Evolutionary conservation across 1,284 basidiomycete genomes (phyloP).

Genomic region (Rhodotorula sp.): DNA sequence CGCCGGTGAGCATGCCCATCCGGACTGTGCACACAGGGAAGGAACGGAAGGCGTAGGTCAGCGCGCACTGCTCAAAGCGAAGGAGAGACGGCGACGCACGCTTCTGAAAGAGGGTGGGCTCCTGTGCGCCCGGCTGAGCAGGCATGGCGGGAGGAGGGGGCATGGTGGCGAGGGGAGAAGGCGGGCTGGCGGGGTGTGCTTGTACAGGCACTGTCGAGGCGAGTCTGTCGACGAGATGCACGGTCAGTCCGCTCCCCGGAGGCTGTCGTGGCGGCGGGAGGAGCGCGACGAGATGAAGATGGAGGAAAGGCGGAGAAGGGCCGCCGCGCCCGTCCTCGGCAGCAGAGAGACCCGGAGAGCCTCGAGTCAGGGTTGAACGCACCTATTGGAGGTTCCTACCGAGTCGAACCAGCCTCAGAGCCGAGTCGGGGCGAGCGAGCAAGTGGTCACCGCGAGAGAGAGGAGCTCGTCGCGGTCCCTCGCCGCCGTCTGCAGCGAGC

Average conservation of each 20-base stretch:
- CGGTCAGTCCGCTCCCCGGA: neutral
- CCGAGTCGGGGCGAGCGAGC: too few relatives aligned
- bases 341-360: neutral
- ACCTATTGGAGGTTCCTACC: neutral
- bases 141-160: slow-evolving; percentile 29
- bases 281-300: neutral
- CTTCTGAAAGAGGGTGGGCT: slow-evolving; percentile 33
- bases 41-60: too few relatives aligned
- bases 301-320: neutral
- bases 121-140: slow-evolving; percentile 13
- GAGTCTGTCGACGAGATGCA: too few relatives aligned
- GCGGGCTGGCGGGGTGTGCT: neutral
- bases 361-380: neutral
- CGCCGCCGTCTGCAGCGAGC: too few relatives aligned
- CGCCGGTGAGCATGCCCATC: slow-evolving; percentile 24
- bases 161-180: slow-evolving; percentile 3
- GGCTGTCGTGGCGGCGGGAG: neutral
- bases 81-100: neutral
- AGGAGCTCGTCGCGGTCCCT: neutral
- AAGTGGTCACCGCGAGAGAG: neutral
- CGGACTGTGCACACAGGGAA: neutral
- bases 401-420: neutral
- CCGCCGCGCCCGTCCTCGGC: too few relatives aligned
- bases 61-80: too few relatives aligned
- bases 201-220: neutral